phyloP scores from a whole-genome alignment of 2,329 filamentous ascomycete genomes.

The Diaporthe sp. region DNA sequence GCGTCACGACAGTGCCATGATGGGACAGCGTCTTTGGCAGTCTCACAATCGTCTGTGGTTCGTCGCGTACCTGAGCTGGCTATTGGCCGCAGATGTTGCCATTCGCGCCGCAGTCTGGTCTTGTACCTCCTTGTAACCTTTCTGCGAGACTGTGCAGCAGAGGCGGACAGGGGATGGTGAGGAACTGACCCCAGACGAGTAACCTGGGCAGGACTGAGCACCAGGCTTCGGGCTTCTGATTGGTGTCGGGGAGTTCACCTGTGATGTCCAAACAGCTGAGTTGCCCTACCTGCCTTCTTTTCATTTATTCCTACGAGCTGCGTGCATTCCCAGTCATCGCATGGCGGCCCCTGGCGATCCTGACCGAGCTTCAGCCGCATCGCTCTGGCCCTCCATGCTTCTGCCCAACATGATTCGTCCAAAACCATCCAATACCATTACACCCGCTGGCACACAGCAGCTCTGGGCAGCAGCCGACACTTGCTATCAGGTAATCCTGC shows the following conservation, averaged over 20 bases:
- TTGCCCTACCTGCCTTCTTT: slow-evolving; percentile 2
- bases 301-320: slow-evolving; percentile 4
- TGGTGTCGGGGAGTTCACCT: slow-evolving; percentile 26
- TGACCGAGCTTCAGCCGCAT: slow-evolving; percentile 35
- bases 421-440: slow-evolving; percentile 8
- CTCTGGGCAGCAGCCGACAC: slow-evolving; percentile 7
- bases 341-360: slow-evolving; percentile 36
- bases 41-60: slow-evolving; percentile 39
- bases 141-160: slow-evolving; percentile 18
- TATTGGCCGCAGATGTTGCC: slow-evolving; percentile 34
- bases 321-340: slow-evolving; percentile 20
- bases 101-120: slow-evolving; percentile 33
- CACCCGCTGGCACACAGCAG: slow-evolving; percentile 28
- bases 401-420: slow-evolving; percentile 4
- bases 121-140: slow-evolving; percentile 30
- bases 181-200: slow-evolving; percentile 21
- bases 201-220: slow-evolving; percentile 17
- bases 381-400: slow-evolving; percentile 6
- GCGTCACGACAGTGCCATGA: slow-evolving; percentile 4
- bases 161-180: background rate
- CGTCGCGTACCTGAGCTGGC: slow-evolving; percentile 36
- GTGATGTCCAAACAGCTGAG: slow-evolving; percentile 22
- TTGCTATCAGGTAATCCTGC: background rate
- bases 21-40: slow-evolving; percentile 35
- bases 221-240: slow-evolving; percentile 20